A percentile compares a stretch with the other conserved stretches of the same genome.
Evolutionary conservation across 768 basidiomycete genomes (phyloP).

Genomic region (Kwoniella europaea): DNA sequence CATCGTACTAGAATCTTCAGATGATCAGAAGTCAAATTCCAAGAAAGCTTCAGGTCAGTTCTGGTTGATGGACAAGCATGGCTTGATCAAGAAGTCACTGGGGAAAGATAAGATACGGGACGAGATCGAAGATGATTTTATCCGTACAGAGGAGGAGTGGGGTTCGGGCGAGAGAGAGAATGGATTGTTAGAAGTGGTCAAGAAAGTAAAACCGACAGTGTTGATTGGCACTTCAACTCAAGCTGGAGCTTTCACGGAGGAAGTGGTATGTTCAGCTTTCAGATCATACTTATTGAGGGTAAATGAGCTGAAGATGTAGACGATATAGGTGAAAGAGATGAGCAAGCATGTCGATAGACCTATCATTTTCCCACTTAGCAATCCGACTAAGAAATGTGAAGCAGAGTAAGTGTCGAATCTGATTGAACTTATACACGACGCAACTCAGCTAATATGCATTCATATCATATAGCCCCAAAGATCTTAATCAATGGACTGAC

Average conservation of each 20-base stretch:
- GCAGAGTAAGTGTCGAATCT: constrained; percentile 38
- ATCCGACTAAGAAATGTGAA: constrained; percentile 78
- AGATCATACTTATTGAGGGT: too few species aligned
- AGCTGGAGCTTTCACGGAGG: constrained; percentile 76
- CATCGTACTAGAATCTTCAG: constrained; percentile 61
- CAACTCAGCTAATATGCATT: not conserved
- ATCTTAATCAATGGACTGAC: constrained; percentile 66
- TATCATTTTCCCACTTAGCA: constrained; percentile 82
- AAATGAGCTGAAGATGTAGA: too few species aligned
- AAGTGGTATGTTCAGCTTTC: constrained; percentile 64
- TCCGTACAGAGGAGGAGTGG: constrained; percentile 65
- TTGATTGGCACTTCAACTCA: constrained; percentile 83
- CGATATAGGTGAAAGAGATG: constrained; percentile 61
- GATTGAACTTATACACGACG: not conserved
- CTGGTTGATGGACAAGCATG: constrained; percentile 74
- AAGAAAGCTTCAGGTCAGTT: constrained; percentile 71
- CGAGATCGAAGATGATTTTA: constrained; percentile 65
- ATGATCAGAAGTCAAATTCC: constrained; percentile 59
- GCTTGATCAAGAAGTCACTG: constrained; percentile 66
- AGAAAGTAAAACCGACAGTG: constrained; percentile 75
- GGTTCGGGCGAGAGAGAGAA: constrained; percentile 42
- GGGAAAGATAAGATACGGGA: constrained; percentile 56
- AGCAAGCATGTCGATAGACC: constrained; percentile 71
- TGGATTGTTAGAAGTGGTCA: constrained; percentile 70
- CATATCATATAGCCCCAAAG: constrained; percentile 38